These are phyloP conservation scores for Coelomomyces lativittatus DNA, from an alignment of 371 early-diverging fungal genomes.

Conservation along the genomic window DNA sequence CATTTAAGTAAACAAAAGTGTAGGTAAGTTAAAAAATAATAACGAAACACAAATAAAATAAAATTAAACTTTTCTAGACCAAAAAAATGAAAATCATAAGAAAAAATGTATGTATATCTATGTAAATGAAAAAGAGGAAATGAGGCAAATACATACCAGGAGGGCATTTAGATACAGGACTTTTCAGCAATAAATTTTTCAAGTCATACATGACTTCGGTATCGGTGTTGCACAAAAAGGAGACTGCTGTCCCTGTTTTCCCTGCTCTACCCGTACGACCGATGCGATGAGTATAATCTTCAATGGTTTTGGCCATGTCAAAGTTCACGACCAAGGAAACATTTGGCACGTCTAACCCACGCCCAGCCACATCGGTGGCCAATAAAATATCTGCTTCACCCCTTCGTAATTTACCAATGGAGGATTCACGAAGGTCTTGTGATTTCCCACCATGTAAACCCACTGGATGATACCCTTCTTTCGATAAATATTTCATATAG, in stretches of 20 bases:
- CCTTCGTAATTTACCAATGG: conserved; percentile 50
- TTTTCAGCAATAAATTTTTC: conserved; percentile 65
- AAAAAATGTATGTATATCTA: no score
- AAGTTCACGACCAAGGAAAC: conserved; percentile 91
- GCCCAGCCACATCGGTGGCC: conserved; percentile 94
- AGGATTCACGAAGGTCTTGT: conserved; percentile 74
- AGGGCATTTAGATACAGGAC: conserved; percentile 59
- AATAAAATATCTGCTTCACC: conserved; percentile 63
- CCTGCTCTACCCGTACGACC: conserved; percentile 97
- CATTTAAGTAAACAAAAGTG: background rate
- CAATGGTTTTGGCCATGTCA: conserved; percentile 92
- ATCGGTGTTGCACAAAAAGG: conserved; percentile 69
- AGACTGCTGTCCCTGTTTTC: conserved; percentile 74
- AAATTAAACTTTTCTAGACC: no score
- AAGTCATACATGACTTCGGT: conserved; percentile 77
- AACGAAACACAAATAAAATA: background rate
- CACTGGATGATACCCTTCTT: conserved; percentile 49
- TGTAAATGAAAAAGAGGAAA: no score
- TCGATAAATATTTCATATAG: conserved; percentile 49
- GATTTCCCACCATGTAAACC: conserved; percentile 86
- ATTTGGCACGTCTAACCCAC: conserved; percentile 95
- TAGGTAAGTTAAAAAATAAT: background rate
- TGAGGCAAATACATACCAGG: no score
- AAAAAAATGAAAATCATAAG: no score
- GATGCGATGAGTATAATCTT: conserved; percentile 65